Percentiles rank a stretch among this genome's conserved stretches.
These are phyloP conservation scores for Zasmidium cellare DNA, from an alignment of 2,329 filamentous ascomycete genomes.

Conservation along the genomic window DNA sequence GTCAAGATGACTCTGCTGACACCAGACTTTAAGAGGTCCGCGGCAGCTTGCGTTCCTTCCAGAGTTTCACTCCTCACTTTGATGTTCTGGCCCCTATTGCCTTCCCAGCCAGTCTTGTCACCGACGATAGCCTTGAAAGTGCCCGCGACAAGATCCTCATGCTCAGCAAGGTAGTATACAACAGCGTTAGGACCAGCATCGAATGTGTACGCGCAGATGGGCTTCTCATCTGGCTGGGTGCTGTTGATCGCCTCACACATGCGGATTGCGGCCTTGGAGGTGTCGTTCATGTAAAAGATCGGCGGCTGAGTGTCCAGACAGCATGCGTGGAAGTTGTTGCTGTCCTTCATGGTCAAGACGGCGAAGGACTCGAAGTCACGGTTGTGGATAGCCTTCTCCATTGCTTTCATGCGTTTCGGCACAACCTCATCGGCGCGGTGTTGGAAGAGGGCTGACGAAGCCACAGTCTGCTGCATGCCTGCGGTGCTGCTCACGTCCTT, in stretches of 20 bases:
- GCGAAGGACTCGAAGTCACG: constrained; percentile 86
- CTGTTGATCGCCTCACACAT: constrained; percentile 88
- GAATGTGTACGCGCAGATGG: constrained; percentile 91
- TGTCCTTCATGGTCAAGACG: constrained; percentile 91
- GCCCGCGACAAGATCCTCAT: constrained; percentile 71
- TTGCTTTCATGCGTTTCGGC: constrained; percentile 76
- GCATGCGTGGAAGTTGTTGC: constrained; percentile 93
- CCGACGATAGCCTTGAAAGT: constrained; percentile 70
- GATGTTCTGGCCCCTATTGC: constrained; percentile 52
- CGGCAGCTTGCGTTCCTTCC: constrained; percentile 62
- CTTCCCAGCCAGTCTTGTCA: constrained; percentile 70
- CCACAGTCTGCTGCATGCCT: constrained; percentile 96
- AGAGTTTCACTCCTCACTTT: constrained; percentile 55
- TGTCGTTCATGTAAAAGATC: constrained; percentile 98
- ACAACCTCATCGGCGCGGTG: constrained; percentile 75
- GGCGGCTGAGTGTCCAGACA: constrained; percentile 95
- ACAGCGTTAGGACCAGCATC: constrained; percentile 97
- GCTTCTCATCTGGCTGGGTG: constrained; percentile 64
- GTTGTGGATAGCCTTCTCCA: constrained; percentile 77
- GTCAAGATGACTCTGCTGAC: constrained; percentile 90
- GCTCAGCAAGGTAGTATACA: constrained; percentile 86
- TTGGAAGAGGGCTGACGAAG: constrained; percentile 83
- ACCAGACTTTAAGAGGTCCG: constrained; percentile 65
- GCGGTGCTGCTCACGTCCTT: constrained; percentile 91
- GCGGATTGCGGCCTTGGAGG: constrained; percentile 80